A percentile compares a stretch with the other conserved stretches of the same genome.
Conservation (phyloP, 2,329 filamentous ascomycete genomes). For the Curvularia lunata region DNA sequence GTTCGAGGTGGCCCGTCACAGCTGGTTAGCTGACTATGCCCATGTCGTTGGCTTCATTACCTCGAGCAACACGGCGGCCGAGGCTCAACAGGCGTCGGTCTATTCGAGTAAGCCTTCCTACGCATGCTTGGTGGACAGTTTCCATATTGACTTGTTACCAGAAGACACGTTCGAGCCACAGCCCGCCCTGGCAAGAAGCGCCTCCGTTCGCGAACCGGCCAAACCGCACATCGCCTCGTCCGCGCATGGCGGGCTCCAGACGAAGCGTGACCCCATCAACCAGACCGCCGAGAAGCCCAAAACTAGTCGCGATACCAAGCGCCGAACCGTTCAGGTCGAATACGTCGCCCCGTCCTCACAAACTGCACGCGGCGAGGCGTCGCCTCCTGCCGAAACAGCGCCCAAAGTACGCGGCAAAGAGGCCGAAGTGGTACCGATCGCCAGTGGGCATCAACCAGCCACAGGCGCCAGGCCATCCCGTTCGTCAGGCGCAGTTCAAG, state of each 20-base stretch:
- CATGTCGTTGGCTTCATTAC: conserved; percentile 97
- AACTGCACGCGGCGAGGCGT: conserved; percentile 72
- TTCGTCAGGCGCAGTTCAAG: conserved; percentile 32
- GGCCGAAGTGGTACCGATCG: conserved; percentile 52
- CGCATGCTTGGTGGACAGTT: neutral
- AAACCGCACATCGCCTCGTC: conserved; percentile 64
- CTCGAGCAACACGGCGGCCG: conserved; percentile 85
- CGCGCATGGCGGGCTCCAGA: conserved; percentile 65
- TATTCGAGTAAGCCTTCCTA: conserved; percentile 57
- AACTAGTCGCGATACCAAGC: conserved; percentile 79
- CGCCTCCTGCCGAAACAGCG: conserved; percentile 46
- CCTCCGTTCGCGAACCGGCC: conserved; percentile 86
- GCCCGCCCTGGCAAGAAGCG: conserved; percentile 76
- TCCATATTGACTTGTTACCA: conserved; percentile 29
- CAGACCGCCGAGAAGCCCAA: conserved; percentile 69
- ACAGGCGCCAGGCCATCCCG: conserved; percentile 32
- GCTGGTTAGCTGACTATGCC: conserved; percentile 97
- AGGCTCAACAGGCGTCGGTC: conserved; percentile 82
- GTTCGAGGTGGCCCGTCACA: conserved; percentile 96
- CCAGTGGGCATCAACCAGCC: conserved; percentile 47
- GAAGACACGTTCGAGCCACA: conserved; percentile 65
- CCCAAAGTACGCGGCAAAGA: conserved; percentile 60
- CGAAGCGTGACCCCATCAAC: conserved; percentile 78
- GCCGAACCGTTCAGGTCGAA: conserved; percentile 94
- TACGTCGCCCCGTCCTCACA: conserved; percentile 92